Evolutionary conservation across 768 basidiomycete genomes (phyloP).

Genomic region (Cystobasidium onofrii): DNA sequence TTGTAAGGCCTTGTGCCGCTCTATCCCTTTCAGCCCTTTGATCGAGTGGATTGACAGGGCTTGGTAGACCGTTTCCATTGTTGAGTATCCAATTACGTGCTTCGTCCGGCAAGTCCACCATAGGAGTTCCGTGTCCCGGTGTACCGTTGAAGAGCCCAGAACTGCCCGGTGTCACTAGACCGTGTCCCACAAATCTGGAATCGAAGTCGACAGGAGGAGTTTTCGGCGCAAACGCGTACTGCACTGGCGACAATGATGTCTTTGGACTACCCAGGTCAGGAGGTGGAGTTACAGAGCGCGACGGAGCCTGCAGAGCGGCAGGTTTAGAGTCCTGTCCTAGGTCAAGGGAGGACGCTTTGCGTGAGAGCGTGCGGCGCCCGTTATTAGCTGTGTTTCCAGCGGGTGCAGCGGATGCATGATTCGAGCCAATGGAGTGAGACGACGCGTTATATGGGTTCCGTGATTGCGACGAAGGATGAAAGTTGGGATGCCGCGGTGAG

Average conservation of each 20-base stretch:
- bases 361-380: not conserved
- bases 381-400: not conserved
- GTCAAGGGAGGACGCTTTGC: slow-evolving; percentile 21
- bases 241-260: not conserved
- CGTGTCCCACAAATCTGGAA: not conserved
- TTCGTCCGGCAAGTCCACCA: slow-evolving; percentile 27
- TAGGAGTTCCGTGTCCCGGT: slow-evolving; percentile 1
- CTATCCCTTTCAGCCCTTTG: not conserved
- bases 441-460: not conserved
- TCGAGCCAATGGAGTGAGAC: not conserved
- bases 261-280: not conserved
- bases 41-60: slow-evolving; percentile 12
- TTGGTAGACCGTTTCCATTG: slow-evolving; percentile 3
- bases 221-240: slow-evolving; percentile 16
- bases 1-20: not conserved
- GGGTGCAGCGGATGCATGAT: not conserved
- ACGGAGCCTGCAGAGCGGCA: not conserved
- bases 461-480: not conserved
- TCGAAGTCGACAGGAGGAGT: slow-evolving; percentile 6
- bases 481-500: not conserved
- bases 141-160: not conserved
- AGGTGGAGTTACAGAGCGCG: slow-evolving; percentile 18
- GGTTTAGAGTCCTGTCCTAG: not conserved
- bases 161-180: not conserved
- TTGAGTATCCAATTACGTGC: slow-evolving; percentile 8